Evolutionary conservation across 495 filamentous ascomycete genomes (phyloP).

Genomic region (Achaetomiella virescens): DNA sequence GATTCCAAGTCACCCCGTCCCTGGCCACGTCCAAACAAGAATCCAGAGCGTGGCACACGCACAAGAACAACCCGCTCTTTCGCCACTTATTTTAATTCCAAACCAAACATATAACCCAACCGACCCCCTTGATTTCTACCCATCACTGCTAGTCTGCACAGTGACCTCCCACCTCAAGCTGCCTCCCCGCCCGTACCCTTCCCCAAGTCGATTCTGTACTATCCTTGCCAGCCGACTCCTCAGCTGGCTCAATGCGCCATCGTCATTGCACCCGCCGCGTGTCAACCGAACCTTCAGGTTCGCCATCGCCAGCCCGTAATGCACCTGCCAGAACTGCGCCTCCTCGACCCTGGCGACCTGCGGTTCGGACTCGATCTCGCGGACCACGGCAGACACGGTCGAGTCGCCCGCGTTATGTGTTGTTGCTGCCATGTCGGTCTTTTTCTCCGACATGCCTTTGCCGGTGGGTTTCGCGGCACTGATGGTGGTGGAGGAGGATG

Average conservation of each 20-base stretch:
- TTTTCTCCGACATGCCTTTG: neutral
- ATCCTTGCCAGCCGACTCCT: conserved; percentile 68
- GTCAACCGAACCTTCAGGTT: conserved; percentile 63
- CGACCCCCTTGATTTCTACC: conserved; percentile 9
- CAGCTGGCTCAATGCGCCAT: conserved; percentile 60
- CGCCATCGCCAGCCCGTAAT: conserved; percentile 94
- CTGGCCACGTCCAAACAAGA: no score
- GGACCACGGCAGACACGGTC: conserved; percentile 68
- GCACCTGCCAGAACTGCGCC: conserved; percentile 95
- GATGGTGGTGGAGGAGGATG: conserved; percentile 5
- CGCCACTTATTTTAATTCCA: no score
- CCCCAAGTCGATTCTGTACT: conserved; percentile 79
- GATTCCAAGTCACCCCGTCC: no score
- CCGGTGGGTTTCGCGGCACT: neutral
- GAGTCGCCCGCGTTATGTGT: conserved; percentile 12
- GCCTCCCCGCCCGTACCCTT: conserved; percentile 71
- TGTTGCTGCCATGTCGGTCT: neutral
- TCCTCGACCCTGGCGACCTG: conserved; percentile 73
- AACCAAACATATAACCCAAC: neutral
- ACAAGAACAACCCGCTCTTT: neutral
- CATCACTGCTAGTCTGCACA: conserved; percentile 38
- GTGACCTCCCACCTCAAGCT: conserved; percentile 86
- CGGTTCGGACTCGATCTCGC: conserved; percentile 76
- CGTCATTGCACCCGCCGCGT: conserved; percentile 42
- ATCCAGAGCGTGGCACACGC: no score